Base-by-base conservation (phyloP, 2,329 filamentous ascomycete species). In the Alternaria tenuissima region DNA sequence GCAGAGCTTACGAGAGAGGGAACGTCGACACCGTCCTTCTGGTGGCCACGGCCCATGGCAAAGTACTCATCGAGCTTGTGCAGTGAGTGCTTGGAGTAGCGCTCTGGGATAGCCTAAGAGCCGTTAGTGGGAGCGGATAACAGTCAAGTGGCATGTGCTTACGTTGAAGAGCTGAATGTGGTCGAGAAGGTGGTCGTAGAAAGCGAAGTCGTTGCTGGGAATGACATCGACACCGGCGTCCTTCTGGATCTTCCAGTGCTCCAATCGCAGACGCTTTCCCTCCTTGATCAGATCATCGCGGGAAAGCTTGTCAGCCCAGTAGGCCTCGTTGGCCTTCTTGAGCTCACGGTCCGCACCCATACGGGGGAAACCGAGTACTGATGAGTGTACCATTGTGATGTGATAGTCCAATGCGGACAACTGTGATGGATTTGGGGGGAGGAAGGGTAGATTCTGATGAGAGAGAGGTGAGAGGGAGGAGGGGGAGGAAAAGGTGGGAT, bases 241-340 rank as follows among this genome's bases (percentile, higher is more conserved):
- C 88, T 99, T 94, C 87, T 99, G 95, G 84, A 99, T 96, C 86
- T 97, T 93, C 95, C 95, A 99, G 89, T 99, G 95, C 78, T 91
- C 93, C 71, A 94, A 87, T 86, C 95, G 92, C 63, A 99, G 92
- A 81, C 93, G 89, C 92, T 98, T 98, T 81, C 91, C 95, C 89
- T 98, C 95, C 64, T 89, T 87, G 72, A 98, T 87, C 73, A 99
- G 92, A 66, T 96, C 93, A 66, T 91, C 88, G 79, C 94, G 92
- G 67, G 92, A 94, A 81, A 97, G 86, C 87, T 98, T 99, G 82
- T 91, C 94, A 77, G 85, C 91, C 95, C 95, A 99, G 85, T 90
- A 99, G 81, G 94, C 93, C 85, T 99, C 95, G 72, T 94, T 99
- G 79, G 95, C 95, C 90, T 99, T 99, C 91, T 99, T 99, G 81